Base-by-base conservation (phyloP, 768 basidiomycete species). In the Mycena galericulata region DNA sequence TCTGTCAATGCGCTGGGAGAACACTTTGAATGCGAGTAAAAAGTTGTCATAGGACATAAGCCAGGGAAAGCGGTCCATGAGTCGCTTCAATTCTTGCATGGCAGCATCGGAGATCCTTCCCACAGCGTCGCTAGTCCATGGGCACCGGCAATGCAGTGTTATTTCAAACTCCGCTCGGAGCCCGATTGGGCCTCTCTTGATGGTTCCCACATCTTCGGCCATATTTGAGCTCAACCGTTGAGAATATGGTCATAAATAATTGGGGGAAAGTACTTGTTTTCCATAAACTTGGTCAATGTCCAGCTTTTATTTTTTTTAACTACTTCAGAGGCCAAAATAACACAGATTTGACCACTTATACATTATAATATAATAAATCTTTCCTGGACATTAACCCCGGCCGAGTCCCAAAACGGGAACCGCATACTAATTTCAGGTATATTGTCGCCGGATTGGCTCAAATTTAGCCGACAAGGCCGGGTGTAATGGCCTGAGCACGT, bases 91-190 rank as follows among this genome's bases (percentile, higher is more conserved):
- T 14, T 36, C 34, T 36, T 36, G 6, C 34, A 36, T 36, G 8
- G 34, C 14, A 14, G 34, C 34, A 36, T 36, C 34, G 34, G 34
- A 36, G 6, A 36, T 36, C 14, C 34, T 36, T 14, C 34, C 34
- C 6, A 36, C 34, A 36, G 34, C 34, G 14, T 36, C 34, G 8
- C 34, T 14, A 36, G 34, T 36, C 34, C 34, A n/a, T 45, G 43
- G 43, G 43, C 24, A 41, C 41, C 41, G 41, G 41, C 41, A 41
- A 41, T 41, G 41, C 47, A 49, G 47, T 49, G 47, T 18, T 49
- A 49, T 49, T 51, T 51, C 30, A 51, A 51, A 32, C 50, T 51
- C 50, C 51, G 51, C 17, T 53, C 51, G 32, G 51, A 53, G 51
- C 51, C 32, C 24, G 51, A 53, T 53, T n/a, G 27, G 51, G 51